Conservation (phyloP, 2,329 filamentous ascomycete genomes). For the Fonsecaea pedrosoi region DNA sequence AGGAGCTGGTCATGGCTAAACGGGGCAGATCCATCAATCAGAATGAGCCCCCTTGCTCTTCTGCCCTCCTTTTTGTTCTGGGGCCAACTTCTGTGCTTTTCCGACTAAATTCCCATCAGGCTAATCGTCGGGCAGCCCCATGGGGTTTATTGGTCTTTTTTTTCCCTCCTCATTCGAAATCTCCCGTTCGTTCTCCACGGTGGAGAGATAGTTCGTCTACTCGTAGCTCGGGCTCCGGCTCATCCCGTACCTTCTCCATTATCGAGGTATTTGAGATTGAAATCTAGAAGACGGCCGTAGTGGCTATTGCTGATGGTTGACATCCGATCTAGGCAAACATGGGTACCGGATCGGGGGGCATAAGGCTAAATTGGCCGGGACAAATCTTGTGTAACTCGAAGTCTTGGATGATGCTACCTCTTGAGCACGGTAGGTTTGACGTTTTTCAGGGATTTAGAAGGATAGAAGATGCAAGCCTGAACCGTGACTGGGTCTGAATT, state of each 20-base stretch:
- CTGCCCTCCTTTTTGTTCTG: background rate
- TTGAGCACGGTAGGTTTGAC: background rate
- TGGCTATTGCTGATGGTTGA: background rate
- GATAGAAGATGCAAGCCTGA: background rate
- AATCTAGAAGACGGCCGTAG: background rate
- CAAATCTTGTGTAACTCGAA: background rate
- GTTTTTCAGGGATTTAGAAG: background rate
- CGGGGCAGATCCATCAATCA: constrained; percentile 15
- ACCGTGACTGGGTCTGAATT: background rate
- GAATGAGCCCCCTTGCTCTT: background rate
- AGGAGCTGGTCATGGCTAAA: constrained; percentile 4
- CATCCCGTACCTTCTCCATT: background rate
- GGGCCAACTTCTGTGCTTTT: background rate
- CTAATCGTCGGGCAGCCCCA: constrained; percentile 17
- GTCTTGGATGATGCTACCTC: too few species aligned
- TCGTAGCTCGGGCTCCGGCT: constrained; percentile 1
- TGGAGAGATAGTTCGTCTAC: background rate
- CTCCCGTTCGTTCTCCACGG: background rate
- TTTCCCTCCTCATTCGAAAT: background rate
- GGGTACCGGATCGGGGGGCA: background rate
- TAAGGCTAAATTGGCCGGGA: constrained; percentile 9
- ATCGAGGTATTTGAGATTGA: background rate
- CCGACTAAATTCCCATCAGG: constrained; percentile 24
- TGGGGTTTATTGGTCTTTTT: background rate
- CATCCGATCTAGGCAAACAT: constrained; percentile 1